phyloP scores from a whole-genome alignment of 495 filamentous ascomycete species.

The Monascus purpureus region DNA sequence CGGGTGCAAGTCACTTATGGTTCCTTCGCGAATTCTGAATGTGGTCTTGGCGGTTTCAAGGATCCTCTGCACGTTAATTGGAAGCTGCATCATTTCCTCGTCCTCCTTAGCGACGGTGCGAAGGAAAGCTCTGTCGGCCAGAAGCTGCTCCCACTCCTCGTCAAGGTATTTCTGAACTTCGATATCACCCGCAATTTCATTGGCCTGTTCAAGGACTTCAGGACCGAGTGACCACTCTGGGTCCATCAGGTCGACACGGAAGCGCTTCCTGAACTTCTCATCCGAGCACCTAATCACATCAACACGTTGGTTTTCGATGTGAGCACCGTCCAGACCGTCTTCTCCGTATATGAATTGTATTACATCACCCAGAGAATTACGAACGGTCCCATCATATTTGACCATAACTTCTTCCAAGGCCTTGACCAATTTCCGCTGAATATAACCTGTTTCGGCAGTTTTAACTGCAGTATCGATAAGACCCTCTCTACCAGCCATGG shows the following conservation, averaged over 20 bases:
- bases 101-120: constrained; percentile 53
- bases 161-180: constrained; percentile 75
- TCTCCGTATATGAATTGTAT: constrained; percentile 98
- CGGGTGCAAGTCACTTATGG: constrained; percentile 83
- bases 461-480: constrained; percentile 99
- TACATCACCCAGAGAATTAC: constrained; percentile 92
- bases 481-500: constrained; percentile 99
- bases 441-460: constrained; percentile 98
- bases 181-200: constrained; percentile 75
- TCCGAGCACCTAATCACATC: constrained; percentile 70
- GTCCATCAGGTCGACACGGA: constrained; percentile 93
- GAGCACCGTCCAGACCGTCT: constrained; percentile 81
- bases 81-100: constrained; percentile 74
- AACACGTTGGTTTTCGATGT: constrained; percentile 83
- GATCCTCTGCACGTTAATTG: constrained; percentile 80
- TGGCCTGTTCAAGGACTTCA: constrained; percentile 70
- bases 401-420: constrained; percentile 95
- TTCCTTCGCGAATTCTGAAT: constrained; percentile 75
- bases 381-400: constrained; percentile 94
- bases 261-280: constrained; percentile 58
- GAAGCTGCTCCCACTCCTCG: constrained; percentile 71
- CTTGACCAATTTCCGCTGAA: constrained; percentile 95
- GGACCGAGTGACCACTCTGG: constrained; percentile 44
- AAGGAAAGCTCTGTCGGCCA: constrained; percentile 59
- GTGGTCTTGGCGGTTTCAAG: constrained; percentile 78